These are phyloP conservation scores for Colletotrichum orbiculare DNA, from an alignment of 2,329 filamentous ascomycete species.

Conservation along the genomic window DNA sequence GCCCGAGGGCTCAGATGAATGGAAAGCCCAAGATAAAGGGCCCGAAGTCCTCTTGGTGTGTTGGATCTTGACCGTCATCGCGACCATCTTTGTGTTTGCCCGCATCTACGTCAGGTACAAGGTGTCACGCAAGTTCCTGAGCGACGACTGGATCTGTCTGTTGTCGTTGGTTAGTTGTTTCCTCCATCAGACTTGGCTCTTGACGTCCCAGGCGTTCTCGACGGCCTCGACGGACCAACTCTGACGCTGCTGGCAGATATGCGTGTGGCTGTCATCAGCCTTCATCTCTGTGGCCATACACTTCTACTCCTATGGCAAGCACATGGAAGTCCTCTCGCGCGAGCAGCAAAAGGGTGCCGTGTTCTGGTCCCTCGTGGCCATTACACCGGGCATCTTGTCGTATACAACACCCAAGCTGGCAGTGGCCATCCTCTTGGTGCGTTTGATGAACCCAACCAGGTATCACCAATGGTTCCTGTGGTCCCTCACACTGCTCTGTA, in stretches of 20 bases:
- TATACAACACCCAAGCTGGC: slow-evolving; percentile 55
- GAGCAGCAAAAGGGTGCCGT: slow-evolving; percentile 45
- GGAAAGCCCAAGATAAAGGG: slow-evolving; percentile 12
- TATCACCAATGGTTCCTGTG: slow-evolving; percentile 50
- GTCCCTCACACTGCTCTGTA: slow-evolving; percentile 46
- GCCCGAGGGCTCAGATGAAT: neutral
- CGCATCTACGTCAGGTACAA: slow-evolving; percentile 3
- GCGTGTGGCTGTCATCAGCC: slow-evolving; percentile 42
- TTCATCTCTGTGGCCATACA: slow-evolving; percentile 48
- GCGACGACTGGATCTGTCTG: slow-evolving; percentile 10
- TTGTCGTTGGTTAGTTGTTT: slow-evolving; percentile 9
- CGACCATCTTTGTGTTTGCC: neutral
- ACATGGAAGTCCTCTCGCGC: slow-evolving; percentile 45
- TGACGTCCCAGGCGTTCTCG: neutral
- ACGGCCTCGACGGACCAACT: no score
- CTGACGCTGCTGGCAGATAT: neutral
- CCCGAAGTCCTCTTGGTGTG: neutral
- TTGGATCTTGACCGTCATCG: slow-evolving; percentile 10
- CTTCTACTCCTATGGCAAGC: slow-evolving; percentile 50
- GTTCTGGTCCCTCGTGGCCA: slow-evolving; percentile 50
- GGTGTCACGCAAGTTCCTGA: neutral
- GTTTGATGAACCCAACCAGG: slow-evolving; percentile 50
- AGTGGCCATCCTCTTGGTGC: slow-evolving; percentile 50
- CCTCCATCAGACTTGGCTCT: neutral
- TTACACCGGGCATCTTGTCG: slow-evolving; percentile 50